Evolutionary conservation across 2,329 filamentous ascomycete species (phyloP).

Genomic region (Cladosporium sp.): DNA sequence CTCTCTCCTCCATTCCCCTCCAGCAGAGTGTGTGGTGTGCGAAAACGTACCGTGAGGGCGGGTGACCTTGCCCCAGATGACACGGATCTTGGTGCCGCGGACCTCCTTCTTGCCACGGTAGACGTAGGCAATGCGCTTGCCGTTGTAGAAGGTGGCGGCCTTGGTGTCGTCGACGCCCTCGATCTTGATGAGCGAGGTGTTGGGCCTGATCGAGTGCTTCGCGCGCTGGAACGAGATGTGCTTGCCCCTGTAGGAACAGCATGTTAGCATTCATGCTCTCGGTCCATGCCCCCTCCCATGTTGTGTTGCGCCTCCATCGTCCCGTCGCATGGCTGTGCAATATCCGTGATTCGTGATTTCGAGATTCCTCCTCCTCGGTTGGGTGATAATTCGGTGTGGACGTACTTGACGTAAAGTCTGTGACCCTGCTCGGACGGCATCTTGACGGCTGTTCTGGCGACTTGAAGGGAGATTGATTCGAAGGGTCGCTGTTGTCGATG

Average conservation of each 20-base stretch:
- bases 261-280: slow-evolving; percentile 19
- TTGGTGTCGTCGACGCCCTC: slow-evolving; percentile 93
- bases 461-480: slow-evolving; percentile 21
- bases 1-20: slow-evolving; percentile 11
- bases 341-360: slow-evolving; percentile 14
- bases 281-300: background rate
- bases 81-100: slow-evolving; percentile 94
- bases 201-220: slow-evolving; percentile 87
- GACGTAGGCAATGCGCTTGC: slow-evolving; percentile 98
- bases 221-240: slow-evolving; percentile 97
- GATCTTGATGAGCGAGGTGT: slow-evolving; percentile 87
- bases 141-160: slow-evolving; percentile 95
- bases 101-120: slow-evolving; percentile 95
- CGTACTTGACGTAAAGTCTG: slow-evolving; percentile 40
- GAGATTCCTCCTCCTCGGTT: slow-evolving; percentile 16
- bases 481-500: slow-evolving; percentile 23
- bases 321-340: slow-evolving; percentile 13
- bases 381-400: slow-evolving; percentile 20
- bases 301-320: slow-evolving; percentile 12
- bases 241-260: slow-evolving; percentile 70
- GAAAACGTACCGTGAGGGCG: slow-evolving; percentile 77
- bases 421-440: slow-evolving; percentile 36
- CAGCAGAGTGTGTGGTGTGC: slow-evolving; percentile 18
- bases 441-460: slow-evolving; percentile 28
- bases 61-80: slow-evolving; percentile 99